A percentile compares a stretch with the other conserved stretches of the same genome.
Conservation (phyloP, 1,284 basidiomycete species). For the Anthracocystis setariae region DNA sequence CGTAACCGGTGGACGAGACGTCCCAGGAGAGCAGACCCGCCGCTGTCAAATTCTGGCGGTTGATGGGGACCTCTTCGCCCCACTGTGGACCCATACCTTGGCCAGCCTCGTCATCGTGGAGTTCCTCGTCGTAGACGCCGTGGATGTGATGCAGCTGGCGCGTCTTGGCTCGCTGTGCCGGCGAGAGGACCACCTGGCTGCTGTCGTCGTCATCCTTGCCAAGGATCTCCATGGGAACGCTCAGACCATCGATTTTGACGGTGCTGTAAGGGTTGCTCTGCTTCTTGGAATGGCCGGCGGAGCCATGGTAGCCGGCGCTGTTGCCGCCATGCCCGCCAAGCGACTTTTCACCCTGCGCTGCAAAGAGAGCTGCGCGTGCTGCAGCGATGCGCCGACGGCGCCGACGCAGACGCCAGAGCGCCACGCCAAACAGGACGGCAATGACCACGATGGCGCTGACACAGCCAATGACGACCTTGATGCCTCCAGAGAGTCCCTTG, state of each 20-base stretch:
- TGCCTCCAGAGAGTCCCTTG: conserved; percentile 55
- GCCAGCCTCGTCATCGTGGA: conserved; percentile 42
- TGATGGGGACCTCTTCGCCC: conserved; percentile 34
- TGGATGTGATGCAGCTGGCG: conserved; percentile 51
- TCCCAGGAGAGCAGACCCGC: conserved; percentile 44
- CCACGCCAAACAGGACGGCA: conserved; percentile 43
- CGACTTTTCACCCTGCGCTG: conserved; percentile 32
- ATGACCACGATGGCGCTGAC: conserved; percentile 53
- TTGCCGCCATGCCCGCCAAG: neutral
- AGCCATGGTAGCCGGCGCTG: conserved; percentile 10
- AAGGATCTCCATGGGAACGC: conserved; percentile 40
- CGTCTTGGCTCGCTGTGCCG: conserved; percentile 51
- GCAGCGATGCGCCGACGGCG: conserved; percentile 39
- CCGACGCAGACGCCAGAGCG: conserved; percentile 47
- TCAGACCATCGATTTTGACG: conserved; percentile 42
- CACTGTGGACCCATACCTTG: conserved; percentile 31
- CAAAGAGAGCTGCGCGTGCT: conserved; percentile 33
- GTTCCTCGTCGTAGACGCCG: conserved; percentile 52
- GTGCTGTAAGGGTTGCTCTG: conserved; percentile 46
- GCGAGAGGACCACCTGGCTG: conserved; percentile 42
- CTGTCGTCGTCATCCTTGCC: conserved; percentile 49
- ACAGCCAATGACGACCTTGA: conserved; percentile 58
- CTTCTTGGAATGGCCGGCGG: conserved; percentile 35
- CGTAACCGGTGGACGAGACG: conserved; percentile 48
- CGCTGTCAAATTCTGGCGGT: conserved; percentile 23